These are phyloP conservation scores for Taxawa tesnikishii DNA, from an alignment of 2,329 filamentous ascomycete genomes.

Conservation along the genomic window DNA sequence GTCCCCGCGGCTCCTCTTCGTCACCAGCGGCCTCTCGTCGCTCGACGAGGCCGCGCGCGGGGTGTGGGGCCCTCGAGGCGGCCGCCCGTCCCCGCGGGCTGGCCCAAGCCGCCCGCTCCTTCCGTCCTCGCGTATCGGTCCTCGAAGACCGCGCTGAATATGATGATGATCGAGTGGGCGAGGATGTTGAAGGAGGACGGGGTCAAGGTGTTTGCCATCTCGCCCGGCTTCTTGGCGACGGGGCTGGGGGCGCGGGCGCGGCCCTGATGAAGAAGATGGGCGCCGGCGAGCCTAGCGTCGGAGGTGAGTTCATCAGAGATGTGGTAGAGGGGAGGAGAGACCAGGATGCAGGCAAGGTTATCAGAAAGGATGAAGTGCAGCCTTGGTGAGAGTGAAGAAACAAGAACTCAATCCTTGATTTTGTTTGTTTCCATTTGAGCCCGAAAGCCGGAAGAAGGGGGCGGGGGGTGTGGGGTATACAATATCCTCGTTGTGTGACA, in stretches of 20 bases:
- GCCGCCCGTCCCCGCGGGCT: slow-evolving; percentile 25
- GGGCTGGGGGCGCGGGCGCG: slow-evolving; percentile 22
- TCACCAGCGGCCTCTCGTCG: slow-evolving; percentile 30
- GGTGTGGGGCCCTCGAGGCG: slow-evolving; percentile 10
- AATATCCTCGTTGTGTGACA: too few relatives aligned
- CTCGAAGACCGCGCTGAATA: slow-evolving; percentile 36
- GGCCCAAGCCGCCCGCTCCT: slow-evolving; percentile 28
- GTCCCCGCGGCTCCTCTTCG: slow-evolving; percentile 24
- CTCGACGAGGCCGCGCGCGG: slow-evolving; percentile 22
- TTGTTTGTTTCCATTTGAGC: too few relatives aligned
- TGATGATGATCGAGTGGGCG: slow-evolving; percentile 37
- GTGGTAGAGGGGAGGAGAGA: slow-evolving; percentile 29
- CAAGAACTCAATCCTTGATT: too few relatives aligned
- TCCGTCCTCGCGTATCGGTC: slow-evolving; percentile 25
- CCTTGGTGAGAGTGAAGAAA: too few relatives aligned
- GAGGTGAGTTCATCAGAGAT: slow-evolving; percentile 24
- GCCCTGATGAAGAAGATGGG: slow-evolving; percentile 22
- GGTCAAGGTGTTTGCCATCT: slow-evolving; percentile 36
- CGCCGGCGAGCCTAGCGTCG: slow-evolving; percentile 22
- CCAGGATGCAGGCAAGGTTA: slow-evolving; percentile 23
- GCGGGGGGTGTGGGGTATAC: too few relatives aligned
- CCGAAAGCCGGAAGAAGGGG: too few relatives aligned
- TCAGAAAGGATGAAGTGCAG: too few relatives aligned
- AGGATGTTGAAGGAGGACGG: slow-evolving; percentile 26
- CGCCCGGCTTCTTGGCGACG: slow-evolving; percentile 36